Evolutionary conservation across 805 yeast genomes (phyloP).

Genomic region (Ogataea sp.): DNA sequence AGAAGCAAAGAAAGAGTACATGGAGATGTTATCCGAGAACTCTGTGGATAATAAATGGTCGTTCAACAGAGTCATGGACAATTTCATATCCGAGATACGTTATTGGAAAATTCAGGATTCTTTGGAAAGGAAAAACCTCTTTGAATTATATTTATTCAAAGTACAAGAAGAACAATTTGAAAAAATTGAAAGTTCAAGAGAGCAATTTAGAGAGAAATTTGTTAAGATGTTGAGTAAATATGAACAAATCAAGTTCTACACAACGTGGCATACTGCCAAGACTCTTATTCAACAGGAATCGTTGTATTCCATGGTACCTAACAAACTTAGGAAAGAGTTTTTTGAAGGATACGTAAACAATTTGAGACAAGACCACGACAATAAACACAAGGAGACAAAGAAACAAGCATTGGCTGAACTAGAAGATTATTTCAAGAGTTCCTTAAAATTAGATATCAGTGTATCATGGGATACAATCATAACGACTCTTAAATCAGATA

Average conservation of each 20-base stretch:
- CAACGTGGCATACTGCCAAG: slow-evolving; percentile 58
- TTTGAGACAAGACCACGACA: slow-evolving; percentile 27
- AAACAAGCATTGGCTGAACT: slow-evolving; percentile 46
- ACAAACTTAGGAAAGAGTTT: slow-evolving; percentile 44
- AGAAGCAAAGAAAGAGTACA: slow-evolving; percentile 33
- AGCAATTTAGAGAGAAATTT: slow-evolving; percentile 50
- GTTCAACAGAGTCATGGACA: slow-evolving; percentile 55
- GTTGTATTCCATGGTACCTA: slow-evolving; percentile 53
- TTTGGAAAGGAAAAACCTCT: slow-evolving; percentile 46
- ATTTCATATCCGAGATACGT: slow-evolving; percentile 41
- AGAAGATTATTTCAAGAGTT: slow-evolving; percentile 34
- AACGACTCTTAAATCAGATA: slow-evolving; percentile 30
- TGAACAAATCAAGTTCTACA: slow-evolving; percentile 38
- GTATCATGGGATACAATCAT: slow-evolving; percentile 32
- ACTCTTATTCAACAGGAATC: slow-evolving; percentile 55
- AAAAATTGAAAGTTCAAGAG: slow-evolving; percentile 44
- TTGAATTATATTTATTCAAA: slow-evolving; percentile 55
- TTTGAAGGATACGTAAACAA: slow-evolving; percentile 41
- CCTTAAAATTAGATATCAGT: slow-evolving; percentile 10
- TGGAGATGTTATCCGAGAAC: slow-evolving; percentile 44
- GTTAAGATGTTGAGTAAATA: slow-evolving; percentile 33
- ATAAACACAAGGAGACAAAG: slow-evolving; percentile 20
- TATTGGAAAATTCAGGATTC: slow-evolving; percentile 68
- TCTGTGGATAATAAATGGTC: slow-evolving; percentile 72
- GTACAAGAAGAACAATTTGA: slow-evolving; percentile 41